Percentiles rank a stretch among this genome's conserved stretches.
phyloP scores from a whole-genome alignment of 169 alveolate genomes.

The Plasmodium reichenowi region DNA sequence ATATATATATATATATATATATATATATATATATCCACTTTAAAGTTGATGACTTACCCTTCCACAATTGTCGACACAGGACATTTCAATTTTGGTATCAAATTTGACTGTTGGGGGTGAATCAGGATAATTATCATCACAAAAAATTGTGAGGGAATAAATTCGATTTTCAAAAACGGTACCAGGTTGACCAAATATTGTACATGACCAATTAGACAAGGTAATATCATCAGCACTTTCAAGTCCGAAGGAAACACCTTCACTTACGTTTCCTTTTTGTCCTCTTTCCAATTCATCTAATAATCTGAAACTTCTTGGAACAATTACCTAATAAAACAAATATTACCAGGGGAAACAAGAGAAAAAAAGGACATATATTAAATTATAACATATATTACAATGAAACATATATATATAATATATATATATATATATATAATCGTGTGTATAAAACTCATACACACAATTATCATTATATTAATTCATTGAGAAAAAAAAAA shows the following conservation, averaged over 20 bases:
- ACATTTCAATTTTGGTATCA: slow-evolving; percentile 92
- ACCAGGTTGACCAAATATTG: slow-evolving; percentile 95
- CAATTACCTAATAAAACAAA: slow-evolving; percentile 83
- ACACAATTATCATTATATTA: too few relatives aligned
- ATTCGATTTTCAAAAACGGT: slow-evolving; percentile 96
- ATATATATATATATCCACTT: too few relatives aligned
- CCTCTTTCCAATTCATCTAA: slow-evolving; percentile 98
- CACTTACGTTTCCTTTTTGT: slow-evolving; percentile 97
- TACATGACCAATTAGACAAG: slow-evolving; percentile 95
- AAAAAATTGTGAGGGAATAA: slow-evolving; percentile 92
- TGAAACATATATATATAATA: neutral
- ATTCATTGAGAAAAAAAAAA: too few relatives aligned
- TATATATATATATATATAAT: neutral
- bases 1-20: too few relatives aligned
- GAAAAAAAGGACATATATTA: slow-evolving; percentile 3
- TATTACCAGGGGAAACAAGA: neutral
- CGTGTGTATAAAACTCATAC: neutral
- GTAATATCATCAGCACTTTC: slow-evolving; percentile 95
- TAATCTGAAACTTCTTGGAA: slow-evolving; percentile 98
- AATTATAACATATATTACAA: neutral
- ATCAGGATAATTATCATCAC: slow-evolving; percentile 96
- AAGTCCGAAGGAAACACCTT: slow-evolving; percentile 96
- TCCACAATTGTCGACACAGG: slow-evolving; percentile 93
- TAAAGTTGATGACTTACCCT: slow-evolving; percentile 76
- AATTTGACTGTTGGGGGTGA: slow-evolving; percentile 96